Conservation (phyloP, 495 filamentous ascomycete species). For the Penicillium waksmanii region DNA sequence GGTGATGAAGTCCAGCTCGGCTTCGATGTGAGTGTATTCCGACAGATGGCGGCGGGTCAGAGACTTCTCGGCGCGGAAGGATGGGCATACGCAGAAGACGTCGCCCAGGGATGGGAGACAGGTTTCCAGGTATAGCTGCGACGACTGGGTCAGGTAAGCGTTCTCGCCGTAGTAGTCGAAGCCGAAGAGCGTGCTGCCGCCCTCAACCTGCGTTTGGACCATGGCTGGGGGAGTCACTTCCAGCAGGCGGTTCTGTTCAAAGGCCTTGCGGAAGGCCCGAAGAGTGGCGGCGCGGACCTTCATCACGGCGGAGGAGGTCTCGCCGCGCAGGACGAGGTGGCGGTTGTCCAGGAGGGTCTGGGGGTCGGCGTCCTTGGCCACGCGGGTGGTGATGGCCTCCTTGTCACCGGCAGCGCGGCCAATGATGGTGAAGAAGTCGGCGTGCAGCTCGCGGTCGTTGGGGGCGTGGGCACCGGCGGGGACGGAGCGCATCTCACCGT, state of each 20-base stretch:
- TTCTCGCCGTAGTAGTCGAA: constrained; percentile 94
- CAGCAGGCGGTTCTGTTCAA: constrained; percentile 73
- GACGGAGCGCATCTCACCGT: constrained; percentile 86
- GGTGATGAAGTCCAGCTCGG: constrained; percentile 92
- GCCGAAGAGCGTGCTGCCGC: constrained; percentile 90
- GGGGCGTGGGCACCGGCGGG: constrained; percentile 80
- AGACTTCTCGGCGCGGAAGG: constrained; percentile 96
- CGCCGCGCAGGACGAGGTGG: constrained; percentile 89
- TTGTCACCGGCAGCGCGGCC: constrained; percentile 85
- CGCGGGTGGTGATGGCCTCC: constrained; percentile 91
- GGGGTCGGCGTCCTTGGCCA: constrained; percentile 77
- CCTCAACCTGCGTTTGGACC: constrained; percentile 99
- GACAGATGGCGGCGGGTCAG: constrained; percentile 92
- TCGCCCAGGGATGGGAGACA: constrained; percentile 88
- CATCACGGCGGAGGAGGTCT: constrained; percentile 84
- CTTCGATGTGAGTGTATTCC: constrained; percentile 97
- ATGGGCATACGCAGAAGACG: constrained; percentile 97
- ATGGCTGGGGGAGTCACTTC: constrained; percentile 94
- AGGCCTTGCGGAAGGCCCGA: constrained; percentile 79
- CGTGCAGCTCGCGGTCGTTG: constrained; percentile 88
- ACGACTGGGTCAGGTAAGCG: constrained; percentile 95
- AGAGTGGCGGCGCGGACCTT: constrained; percentile 87
- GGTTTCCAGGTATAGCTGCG: constrained; percentile 97
- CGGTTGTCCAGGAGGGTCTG: constrained; percentile 85
- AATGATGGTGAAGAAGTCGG: constrained; percentile 88